Evolutionary conservation across 208 protist species (phyloP), one percentile per base, ranked within the genome.

Genomic region (Wallacemonas rigidus): DNA sequence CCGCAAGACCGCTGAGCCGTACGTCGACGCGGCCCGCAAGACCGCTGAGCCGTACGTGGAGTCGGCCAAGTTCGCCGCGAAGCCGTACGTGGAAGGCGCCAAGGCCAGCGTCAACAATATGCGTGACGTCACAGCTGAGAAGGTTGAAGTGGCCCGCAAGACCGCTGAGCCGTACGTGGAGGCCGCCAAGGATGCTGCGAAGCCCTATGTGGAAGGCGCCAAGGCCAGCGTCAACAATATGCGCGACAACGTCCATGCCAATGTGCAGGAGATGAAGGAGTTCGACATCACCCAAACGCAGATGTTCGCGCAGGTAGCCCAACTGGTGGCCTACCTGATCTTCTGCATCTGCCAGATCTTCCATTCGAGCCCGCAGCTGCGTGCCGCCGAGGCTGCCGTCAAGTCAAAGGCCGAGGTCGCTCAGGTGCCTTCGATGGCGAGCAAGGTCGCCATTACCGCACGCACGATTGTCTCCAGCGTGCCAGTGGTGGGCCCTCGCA

Each of bases 241-340:
- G 69, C 71, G 74, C 14, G 67, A 68, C 15, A 56, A 60, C 35
- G 71, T 85, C 39, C 50, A 75, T n/a, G 57, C 64, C 43, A 70
- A 73, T 43, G 58, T 76, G 64, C 41, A 76, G 65, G 67, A 75
- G 51, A 78, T 79, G 36, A 56, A 82, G 14, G 40, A 60, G 9
- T 85, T 87, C 44, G 82, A 87, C 69, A 50, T 87, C 48, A 83
- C 82, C 44, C 76, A 82, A 58, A 85, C 82, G 17, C 58, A 61
- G 1, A 3, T 75, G 55, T 81, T 92, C 58, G 68, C 74, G 47
- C 69, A 63, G 2, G 8, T 82, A 0, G 80, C 75, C 0, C 75
- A 87, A 69, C 2, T 82, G 36, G 40, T 86, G 45, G 84, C 77
- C 47, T 65, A 68, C 57, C 1, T 88, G 2, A 35, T 92, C 35